Percentiles rank a stretch among this genome's conserved stretches.
These are phyloP conservation scores for Tilletia setariae DNA, from an alignment of 1,284 basidiomycete species.

Conservation along the genomic window DNA sequence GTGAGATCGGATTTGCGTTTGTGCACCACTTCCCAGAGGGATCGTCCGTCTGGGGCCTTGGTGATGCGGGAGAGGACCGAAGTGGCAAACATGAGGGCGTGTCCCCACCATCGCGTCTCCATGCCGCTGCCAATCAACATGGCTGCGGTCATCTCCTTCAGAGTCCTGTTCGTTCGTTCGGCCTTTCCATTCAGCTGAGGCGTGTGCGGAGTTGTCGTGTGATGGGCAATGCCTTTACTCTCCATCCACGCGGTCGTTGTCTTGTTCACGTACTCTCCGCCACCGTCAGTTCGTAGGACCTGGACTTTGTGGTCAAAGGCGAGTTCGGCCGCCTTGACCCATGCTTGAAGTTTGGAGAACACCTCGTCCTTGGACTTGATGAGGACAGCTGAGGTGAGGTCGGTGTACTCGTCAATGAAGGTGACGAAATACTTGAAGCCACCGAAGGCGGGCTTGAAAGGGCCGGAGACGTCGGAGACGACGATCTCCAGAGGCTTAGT, in stretches of 20 bases:
- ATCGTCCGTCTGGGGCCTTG: not conserved
- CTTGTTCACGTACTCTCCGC: constrained; percentile 2
- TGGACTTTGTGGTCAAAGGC: not conserved
- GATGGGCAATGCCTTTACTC: not conserved
- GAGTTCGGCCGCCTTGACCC: constrained; percentile 3
- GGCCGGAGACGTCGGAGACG: constrained; percentile 1
- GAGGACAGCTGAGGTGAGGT: not conserved
- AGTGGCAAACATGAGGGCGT: not conserved
- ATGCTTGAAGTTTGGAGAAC: not conserved
- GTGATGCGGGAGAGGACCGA: not conserved
- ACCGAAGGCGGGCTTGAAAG: too few relatives aligned
- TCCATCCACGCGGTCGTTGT: not conserved
- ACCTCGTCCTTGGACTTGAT: constrained; percentile 5
- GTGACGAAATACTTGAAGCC: too few relatives aligned
- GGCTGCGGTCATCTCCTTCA: constrained; percentile 9
- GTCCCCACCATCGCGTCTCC: not conserved
- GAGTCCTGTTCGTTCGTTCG: too few relatives aligned
- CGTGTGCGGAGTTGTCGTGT: constrained; percentile 15
- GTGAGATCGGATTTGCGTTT: not conserved
- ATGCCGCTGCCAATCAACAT: not conserved
- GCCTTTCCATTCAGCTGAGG: constrained; percentile 17
- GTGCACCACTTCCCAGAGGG: too few relatives aligned
- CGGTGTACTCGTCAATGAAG: too few relatives aligned
- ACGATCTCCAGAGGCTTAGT: not conserved
- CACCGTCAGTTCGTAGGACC: not conserved